phyloP scores from a whole-genome alignment of 495 filamentous ascomycete genomes.

The Aspergillus coremiiformis region DNA sequence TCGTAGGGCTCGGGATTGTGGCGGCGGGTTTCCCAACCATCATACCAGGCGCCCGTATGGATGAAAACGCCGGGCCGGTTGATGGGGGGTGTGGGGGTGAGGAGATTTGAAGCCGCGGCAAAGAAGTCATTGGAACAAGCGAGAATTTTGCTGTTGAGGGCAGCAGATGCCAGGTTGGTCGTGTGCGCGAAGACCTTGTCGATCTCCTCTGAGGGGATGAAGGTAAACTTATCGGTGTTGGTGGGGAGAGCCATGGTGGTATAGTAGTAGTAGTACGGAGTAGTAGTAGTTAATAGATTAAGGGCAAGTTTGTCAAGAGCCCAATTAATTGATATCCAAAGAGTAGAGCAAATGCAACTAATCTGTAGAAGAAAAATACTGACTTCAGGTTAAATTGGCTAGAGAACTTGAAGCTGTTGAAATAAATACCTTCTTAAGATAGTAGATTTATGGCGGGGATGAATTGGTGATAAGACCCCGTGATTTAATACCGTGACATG shows the following conservation, averaged over 20 bases:
- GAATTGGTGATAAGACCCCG: constrained; percentile 6
- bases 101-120: constrained; percentile 71
- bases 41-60: constrained; percentile 84
- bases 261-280: neutral
- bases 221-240: constrained; percentile 9
- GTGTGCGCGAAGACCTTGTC: constrained; percentile 56
- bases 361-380: no score
- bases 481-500: constrained; percentile 14
- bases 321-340: no score
- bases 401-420: no score
- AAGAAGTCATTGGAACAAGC: constrained; percentile 85
- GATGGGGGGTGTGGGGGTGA: constrained; percentile 67
- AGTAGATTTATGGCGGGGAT: neutral
- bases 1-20: constrained; percentile 77
- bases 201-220: constrained; percentile 51
- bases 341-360: neutral
- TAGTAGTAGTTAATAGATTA: neutral
- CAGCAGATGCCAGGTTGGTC: constrained; percentile 68
- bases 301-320: no score
- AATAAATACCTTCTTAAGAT: neutral
- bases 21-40: constrained; percentile 88
- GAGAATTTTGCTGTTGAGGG: constrained; percentile 67
- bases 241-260: constrained; percentile 9
- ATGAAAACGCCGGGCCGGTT: constrained; percentile 75
- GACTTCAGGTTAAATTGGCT: no score